Evolutionary conservation across 805 yeast species (phyloP).

Genomic region (Nakazawaea wyomingensis): DNA sequence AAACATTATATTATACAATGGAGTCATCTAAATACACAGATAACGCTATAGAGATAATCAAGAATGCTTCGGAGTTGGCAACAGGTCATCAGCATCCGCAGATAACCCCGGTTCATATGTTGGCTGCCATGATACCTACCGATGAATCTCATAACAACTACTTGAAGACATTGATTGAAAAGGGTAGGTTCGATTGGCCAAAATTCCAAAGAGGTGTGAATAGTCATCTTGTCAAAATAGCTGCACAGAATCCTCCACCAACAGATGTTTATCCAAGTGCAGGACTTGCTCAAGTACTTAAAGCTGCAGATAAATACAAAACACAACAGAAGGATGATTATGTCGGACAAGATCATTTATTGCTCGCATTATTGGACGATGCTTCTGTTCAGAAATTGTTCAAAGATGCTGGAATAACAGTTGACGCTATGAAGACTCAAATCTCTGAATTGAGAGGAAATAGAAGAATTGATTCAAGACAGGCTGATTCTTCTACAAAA

Average conservation of each 20-base stretch:
- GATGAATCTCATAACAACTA: slow-evolving; percentile 52
- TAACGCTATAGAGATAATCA: slow-evolving; percentile 78
- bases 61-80: slow-evolving; percentile 77
- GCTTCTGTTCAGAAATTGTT: slow-evolving; percentile 61
- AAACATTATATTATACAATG: slow-evolving; percentile 27
- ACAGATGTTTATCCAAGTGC: slow-evolving; percentile 70
- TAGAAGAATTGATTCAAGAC: slow-evolving; percentile 87
- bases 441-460: slow-evolving; percentile 80
- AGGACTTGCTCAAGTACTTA: slow-evolving; percentile 69
- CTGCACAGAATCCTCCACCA: slow-evolving; percentile 89
- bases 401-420: slow-evolving; percentile 64
- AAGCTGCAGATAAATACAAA: slow-evolving; percentile 71
- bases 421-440: slow-evolving; percentile 71
- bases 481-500: slow-evolving; percentile 84
- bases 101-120: slow-evolving; percentile 79
- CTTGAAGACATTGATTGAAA: slow-evolving; percentile 76
- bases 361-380: slow-evolving; percentile 82
- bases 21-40: slow-evolving; percentile 85
- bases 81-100: slow-evolving; percentile 80
- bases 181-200: slow-evolving; percentile 85
- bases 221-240: slow-evolving; percentile 73
- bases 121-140: slow-evolving; percentile 83
- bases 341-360: slow-evolving; percentile 90
- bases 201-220: slow-evolving; percentile 76
- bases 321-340: slow-evolving; percentile 85